These are phyloP conservation scores for Talaromyces sp. DNA, from an alignment of 2,329 filamentous ascomycete species.

Conservation along the genomic window DNA sequence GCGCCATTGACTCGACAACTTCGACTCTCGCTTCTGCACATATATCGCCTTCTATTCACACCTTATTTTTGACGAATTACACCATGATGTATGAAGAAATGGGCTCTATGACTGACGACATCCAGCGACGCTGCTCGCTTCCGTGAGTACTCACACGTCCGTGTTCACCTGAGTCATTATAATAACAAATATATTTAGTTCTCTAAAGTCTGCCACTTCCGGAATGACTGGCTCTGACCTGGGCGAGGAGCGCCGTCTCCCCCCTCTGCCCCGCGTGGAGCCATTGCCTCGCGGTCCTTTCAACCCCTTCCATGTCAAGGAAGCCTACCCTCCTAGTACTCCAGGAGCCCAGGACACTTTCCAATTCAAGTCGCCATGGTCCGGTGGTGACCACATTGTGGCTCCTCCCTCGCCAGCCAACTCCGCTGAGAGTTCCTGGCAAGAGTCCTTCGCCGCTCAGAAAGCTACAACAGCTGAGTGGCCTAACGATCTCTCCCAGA, in stretches of 20 bases:
- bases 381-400: slow-evolving; percentile 31
- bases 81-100: slow-evolving; percentile 37
- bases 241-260: slow-evolving; percentile 39
- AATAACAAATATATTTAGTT: slow-evolving; percentile 11
- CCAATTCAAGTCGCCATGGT: slow-evolving; percentile 37
- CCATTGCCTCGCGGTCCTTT: slow-evolving; percentile 43
- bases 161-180: too few relatives aligned
- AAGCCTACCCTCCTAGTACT: slow-evolving; percentile 34
- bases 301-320: slow-evolving; percentile 37
- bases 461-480: slow-evolving; percentile 32
- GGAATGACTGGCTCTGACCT: slow-evolving; percentile 28
- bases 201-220: slow-evolving; percentile 22
- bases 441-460: slow-evolving; percentile 35
- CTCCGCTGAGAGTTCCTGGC: slow-evolving; percentile 41
- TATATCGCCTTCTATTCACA: slow-evolving; percentile 12
- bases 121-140: slow-evolving; percentile 36
- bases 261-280: slow-evolving; percentile 41
- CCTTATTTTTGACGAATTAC: slow-evolving; percentile 10
- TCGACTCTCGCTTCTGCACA: slow-evolving; percentile 11
- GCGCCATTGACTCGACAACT: slow-evolving; percentile 4
- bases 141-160: slow-evolving; percentile 35
- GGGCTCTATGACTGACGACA: slow-evolving; percentile 30
- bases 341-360: slow-evolving; percentile 38
- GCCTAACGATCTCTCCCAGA: slow-evolving; percentile 36
- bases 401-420: slow-evolving; percentile 43